Evolutionary conservation across 371 early-diverging fungal genomes (phyloP).

Genomic region (Syncephalastrum sp.): DNA sequence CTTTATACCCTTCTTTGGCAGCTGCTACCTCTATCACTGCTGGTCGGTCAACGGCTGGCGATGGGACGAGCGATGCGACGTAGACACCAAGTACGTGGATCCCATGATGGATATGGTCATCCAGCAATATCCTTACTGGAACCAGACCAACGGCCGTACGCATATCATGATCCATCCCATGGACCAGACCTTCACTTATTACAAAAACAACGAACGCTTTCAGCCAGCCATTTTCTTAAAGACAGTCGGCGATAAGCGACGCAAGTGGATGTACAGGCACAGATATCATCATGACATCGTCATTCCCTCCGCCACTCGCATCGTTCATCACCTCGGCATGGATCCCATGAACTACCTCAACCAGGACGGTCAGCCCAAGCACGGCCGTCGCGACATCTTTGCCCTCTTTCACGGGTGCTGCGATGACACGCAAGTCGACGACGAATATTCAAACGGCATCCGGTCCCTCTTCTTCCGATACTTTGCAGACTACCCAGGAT

Average conservation of each 20-base stretch:
- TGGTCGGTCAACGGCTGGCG: slow-evolving; percentile 44
- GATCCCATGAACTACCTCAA: slow-evolving; percentile 36
- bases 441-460: slow-evolving; percentile 54
- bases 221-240: slow-evolving; percentile 52
- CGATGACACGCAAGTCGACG: slow-evolving; percentile 30
- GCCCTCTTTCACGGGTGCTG: slow-evolving; percentile 54
- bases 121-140: slow-evolving; percentile 51
- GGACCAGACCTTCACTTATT: slow-evolving; percentile 53
- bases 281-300: slow-evolving; percentile 51
- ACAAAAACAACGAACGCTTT: slow-evolving; percentile 34
- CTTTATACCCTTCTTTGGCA: slow-evolving; percentile 58
- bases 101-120: slow-evolving; percentile 57
- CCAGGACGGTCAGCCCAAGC: slow-evolving; percentile 35
- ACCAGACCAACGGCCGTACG: slow-evolving; percentile 37
- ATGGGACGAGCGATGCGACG: slow-evolving; percentile 52
- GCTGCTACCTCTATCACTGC: slow-evolving; percentile 52
- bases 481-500: slow-evolving; percentile 44
- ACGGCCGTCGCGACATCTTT: slow-evolving; percentile 40
- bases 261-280: slow-evolving; percentile 37
- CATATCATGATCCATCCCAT: slow-evolving; percentile 59
- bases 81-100: slow-evolving; percentile 45
- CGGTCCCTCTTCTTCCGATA: slow-evolving; percentile 45
- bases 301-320: slow-evolving; percentile 52
- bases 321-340: slow-evolving; percentile 37
- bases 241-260: slow-evolving; percentile 51